Evolutionary conservation across 441 rosid genomes (phyloP).

Genomic region (Populus hybrid): DNA sequence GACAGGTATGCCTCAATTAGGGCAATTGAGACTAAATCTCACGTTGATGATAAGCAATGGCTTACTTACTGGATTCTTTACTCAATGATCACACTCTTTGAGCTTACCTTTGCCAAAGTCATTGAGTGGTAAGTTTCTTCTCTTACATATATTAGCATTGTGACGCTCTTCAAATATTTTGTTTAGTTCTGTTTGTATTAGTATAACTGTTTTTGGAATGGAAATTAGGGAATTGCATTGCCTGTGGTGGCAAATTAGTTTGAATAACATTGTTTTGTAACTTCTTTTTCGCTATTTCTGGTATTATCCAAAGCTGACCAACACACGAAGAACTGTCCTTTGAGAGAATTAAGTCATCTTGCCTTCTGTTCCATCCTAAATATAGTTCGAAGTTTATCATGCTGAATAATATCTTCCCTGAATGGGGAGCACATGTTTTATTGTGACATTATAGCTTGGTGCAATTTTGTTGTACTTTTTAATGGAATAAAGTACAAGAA

Average conservation of each 20-base stretch:
- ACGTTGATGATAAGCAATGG: slow-evolving; percentile 89
- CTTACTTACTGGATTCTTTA: slow-evolving; percentile 96
- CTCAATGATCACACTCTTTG: slow-evolving; percentile 75
- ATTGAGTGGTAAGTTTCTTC: slow-evolving; percentile 61
- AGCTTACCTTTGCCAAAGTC: slow-evolving; percentile 81
- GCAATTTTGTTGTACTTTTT: neutral
- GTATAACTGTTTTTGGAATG: neutral
- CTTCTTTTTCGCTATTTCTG: neutral
- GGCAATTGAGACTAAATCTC: slow-evolving; percentile 93
- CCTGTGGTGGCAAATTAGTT: neutral
- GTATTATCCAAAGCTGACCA: neutral
- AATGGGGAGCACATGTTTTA: neutral
- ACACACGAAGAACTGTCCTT: neutral
- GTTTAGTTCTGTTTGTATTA: neutral
- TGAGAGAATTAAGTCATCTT: neutral
- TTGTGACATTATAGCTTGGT: neutral
- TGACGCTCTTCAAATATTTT: neutral
- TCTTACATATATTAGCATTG: neutral
- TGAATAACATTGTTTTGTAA: neutral
- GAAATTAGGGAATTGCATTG: neutral
- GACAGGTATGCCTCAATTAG: slow-evolving; percentile 78
- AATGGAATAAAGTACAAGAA: neutral
- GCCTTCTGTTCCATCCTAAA: neutral
- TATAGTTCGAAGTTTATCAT: neutral
- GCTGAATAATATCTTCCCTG: neutral